A percentile compares a stretch with the other conserved stretches of the same genome.
phyloP scores from a whole-genome alignment of 306 rosid genomes.

The Senna siamea region DNA sequence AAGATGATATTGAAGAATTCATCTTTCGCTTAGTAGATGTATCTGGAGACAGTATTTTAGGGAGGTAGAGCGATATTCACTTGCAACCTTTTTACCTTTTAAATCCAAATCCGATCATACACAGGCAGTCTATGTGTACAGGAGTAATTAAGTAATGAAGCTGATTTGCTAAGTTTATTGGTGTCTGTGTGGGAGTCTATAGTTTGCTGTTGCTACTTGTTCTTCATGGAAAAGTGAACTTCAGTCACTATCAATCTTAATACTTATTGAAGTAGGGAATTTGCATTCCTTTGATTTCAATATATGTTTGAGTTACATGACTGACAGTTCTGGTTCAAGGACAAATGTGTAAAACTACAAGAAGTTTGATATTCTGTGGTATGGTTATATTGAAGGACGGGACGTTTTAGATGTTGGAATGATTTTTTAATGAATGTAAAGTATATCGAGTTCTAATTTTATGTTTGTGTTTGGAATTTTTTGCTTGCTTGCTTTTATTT shows the following conservation, averaged over 20 bases:
- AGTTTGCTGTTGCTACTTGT: background rate
- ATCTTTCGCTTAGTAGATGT: slow-evolving; percentile 60
- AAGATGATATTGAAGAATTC: slow-evolving; percentile 68
- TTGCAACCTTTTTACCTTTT: background rate
- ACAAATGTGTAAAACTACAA: background rate
- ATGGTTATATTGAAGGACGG: background rate
- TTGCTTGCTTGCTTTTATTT: background rate
- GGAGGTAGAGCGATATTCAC: slow-evolving; percentile 47
- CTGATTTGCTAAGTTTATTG: background rate
- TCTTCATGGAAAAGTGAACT: background rate
- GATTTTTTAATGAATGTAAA: background rate
- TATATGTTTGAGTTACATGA: background rate
- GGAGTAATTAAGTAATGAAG: background rate
- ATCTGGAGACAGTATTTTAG: slow-evolving; percentile 47
- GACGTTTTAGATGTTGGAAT: background rate
- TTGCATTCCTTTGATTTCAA: slow-evolving; percentile 27
- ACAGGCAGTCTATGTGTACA: background rate
- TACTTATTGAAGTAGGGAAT: background rate
- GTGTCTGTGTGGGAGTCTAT: background rate
- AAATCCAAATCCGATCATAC: background rate
- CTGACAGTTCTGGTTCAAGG: slow-evolving; percentile 26
- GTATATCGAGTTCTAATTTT: slow-evolving; percentile 19
- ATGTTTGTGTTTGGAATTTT: background rate
- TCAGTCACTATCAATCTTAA: background rate
- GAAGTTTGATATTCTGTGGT: background rate